A percentile compares a stretch with the other conserved stretches of the same genome.
phyloP scores from a whole-genome alignment of 2,329 filamentous ascomycete genomes.

The Endoconidiophora laricicola region DNA sequence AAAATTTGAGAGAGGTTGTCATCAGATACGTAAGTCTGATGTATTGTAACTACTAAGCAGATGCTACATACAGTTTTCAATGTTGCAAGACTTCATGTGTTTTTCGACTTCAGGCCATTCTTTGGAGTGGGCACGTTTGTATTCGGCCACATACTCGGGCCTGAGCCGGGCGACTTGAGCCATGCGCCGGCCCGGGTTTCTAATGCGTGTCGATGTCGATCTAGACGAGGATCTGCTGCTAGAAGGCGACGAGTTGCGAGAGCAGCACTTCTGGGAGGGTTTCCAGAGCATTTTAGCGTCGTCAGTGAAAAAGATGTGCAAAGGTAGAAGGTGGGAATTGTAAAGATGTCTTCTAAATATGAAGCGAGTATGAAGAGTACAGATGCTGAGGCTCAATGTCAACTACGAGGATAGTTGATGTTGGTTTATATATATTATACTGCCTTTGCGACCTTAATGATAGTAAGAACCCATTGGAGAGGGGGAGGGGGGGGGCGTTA shows the following conservation, averaged over 20 bases:
- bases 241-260: not conserved
- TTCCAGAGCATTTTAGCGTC: conserved; percentile 3
- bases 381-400: too few relatives aligned
- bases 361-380: too few relatives aligned
- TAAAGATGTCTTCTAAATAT: too few relatives aligned
- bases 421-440: too few relatives aligned
- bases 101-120: conserved; percentile 65
- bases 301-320: too few relatives aligned
- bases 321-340: too few relatives aligned
- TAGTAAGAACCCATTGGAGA: too few relatives aligned
- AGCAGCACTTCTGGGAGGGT: conserved; percentile 3
- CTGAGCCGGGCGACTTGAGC: conserved; percentile 60
- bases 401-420: too few relatives aligned
- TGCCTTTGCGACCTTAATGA: too few relatives aligned
- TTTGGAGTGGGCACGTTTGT: conserved; percentile 55
- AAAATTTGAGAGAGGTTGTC: not conserved
- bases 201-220: not conserved
- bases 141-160: conserved; percentile 46
- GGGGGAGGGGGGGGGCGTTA: too few relatives aligned
- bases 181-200: conserved; percentile 27
- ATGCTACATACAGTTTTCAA: conserved; percentile 47
- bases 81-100: conserved; percentile 61
- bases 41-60: not conserved
- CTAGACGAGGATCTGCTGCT: conserved; percentile 1
- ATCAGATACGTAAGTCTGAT: not conserved